phyloP scores from a whole-genome alignment of 2,329 filamentous ascomycete genomes.

The Sclerotinia borealis region DNA sequence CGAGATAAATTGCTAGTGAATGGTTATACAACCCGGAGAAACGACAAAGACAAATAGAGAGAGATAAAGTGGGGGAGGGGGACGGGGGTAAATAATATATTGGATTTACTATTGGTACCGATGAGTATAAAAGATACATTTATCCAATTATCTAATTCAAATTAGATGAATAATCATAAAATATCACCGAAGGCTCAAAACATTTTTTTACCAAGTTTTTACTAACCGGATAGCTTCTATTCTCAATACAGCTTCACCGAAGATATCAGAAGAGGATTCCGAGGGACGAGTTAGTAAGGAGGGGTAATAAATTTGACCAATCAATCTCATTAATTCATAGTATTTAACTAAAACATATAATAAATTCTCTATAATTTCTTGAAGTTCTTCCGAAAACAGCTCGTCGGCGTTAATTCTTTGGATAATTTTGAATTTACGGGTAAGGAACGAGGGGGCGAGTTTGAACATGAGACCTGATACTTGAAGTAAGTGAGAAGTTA shows the following conservation, averaged over 20 bases:
- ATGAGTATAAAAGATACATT: neutral
- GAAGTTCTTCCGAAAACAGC: neutral
- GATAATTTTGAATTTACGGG: neutral
- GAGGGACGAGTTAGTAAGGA: slow-evolving; percentile 5
- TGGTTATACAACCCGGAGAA: neutral
- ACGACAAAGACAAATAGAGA: neutral
- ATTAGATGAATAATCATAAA: neutral
- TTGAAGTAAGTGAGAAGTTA: neutral
- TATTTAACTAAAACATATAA: neutral
- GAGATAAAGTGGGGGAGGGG: neutral
- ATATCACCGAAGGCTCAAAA: neutral
- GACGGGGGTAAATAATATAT: no score
- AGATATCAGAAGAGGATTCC: neutral
- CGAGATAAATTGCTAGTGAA: neutral
- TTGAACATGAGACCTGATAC: neutral
- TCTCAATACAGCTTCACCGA: slow-evolving; percentile 11
- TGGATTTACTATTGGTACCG: neutral
- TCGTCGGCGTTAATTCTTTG: neutral
- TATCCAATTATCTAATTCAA: neutral
- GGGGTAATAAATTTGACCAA: neutral
- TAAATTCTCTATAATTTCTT: neutral
- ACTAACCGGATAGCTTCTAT: neutral
- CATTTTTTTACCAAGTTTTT: no score
- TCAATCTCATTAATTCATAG: neutral
- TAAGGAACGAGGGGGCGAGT: neutral